phyloP scores from a whole-genome alignment of 2,329 filamentous ascomycete genomes.

The Xenoacremonium recifei region DNA sequence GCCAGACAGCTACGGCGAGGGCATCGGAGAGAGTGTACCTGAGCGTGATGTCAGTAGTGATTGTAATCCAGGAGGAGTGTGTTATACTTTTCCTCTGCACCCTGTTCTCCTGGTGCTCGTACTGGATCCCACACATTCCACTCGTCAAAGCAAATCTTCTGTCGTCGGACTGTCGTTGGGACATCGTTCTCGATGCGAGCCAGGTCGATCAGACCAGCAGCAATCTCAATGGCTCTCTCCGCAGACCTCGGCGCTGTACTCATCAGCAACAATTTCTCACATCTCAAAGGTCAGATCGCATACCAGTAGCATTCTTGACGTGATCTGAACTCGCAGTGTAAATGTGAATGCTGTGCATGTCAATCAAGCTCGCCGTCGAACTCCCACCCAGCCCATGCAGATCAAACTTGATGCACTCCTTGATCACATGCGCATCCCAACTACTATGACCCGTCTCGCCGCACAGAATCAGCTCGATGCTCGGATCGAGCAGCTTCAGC shows the following conservation, averaged over 20 bases:
- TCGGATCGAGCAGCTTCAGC: constrained; percentile 69
- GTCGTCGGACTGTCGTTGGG: constrained; percentile 56
- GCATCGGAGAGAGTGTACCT: constrained; percentile 72
- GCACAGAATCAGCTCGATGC: constrained; percentile 69
- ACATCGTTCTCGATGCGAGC: constrained; percentile 68
- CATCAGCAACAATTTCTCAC: constrained; percentile 2
- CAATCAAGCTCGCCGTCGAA: constrained; percentile 50
- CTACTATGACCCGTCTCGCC: constrained; percentile 66
- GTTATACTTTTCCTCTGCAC: constrained; percentile 62
- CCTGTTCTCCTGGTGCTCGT: constrained; percentile 67
- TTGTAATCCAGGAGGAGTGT: not conserved
- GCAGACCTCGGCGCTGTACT: constrained; percentile 60
- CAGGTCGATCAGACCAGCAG: constrained; percentile 67
- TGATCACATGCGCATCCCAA: constrained; percentile 74
- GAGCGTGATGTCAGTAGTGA: not conserved
- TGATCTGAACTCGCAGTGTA: constrained; percentile 63
- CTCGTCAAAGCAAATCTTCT: constrained; percentile 78
- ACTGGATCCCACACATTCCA: constrained; percentile 82
- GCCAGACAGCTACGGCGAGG: constrained; percentile 70
- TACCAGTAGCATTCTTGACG: constrained; percentile 47
- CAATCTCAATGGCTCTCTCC: constrained; percentile 72
- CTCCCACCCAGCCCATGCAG: constrained; percentile 33
- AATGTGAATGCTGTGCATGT: constrained; percentile 80
- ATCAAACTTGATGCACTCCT: constrained; percentile 57
- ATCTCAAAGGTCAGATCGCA: not conserved